Percentiles rank a stretch among this genome's conserved stretches.
Conservation (phyloP, 495 filamentous ascomycete species). For the Aspergillus affinis region DNA sequence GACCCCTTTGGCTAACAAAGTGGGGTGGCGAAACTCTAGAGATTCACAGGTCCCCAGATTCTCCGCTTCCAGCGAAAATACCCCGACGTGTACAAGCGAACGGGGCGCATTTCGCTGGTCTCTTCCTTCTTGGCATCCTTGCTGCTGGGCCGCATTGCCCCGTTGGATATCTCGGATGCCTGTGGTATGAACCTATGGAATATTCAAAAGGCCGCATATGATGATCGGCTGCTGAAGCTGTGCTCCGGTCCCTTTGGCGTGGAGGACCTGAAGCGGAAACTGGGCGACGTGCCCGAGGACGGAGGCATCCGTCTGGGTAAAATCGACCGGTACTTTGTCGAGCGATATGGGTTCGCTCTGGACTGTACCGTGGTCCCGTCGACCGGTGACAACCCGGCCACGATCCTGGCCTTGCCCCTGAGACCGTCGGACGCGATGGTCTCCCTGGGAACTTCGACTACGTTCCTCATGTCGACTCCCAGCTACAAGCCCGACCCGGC, state of each 20-base stretch:
- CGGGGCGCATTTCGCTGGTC: slow-evolving; percentile 84
- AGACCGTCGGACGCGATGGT: slow-evolving; percentile 88
- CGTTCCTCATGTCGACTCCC: slow-evolving; percentile 93
- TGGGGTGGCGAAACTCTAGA: slow-evolving; percentile 45
- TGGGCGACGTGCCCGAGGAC: slow-evolving; percentile 76
- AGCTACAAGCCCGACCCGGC: slow-evolving; percentile 83
- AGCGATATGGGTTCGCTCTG: slow-evolving; percentile 72
- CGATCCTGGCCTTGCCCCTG: slow-evolving; percentile 86
- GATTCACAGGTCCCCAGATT: slow-evolving; percentile 98
- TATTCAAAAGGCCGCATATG: slow-evolving; percentile 70
- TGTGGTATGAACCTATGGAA: slow-evolving; percentile 98
- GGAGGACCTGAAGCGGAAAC: slow-evolving; percentile 69
- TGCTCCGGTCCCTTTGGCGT: slow-evolving; percentile 70
- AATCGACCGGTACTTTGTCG: slow-evolving; percentile 72
- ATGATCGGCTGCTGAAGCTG: slow-evolving; percentile 69
- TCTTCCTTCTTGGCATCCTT: slow-evolving; percentile 94
- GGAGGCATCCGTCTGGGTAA: slow-evolving; percentile 75
- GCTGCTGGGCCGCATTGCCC: slow-evolving; percentile 81
- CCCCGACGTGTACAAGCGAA: slow-evolving; percentile 76
- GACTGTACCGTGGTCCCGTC: slow-evolving; percentile 78
- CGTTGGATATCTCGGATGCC: slow-evolving; percentile 91
- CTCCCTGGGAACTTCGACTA: slow-evolving; percentile 90
- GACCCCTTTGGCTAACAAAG: not conserved
- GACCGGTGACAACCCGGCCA: slow-evolving; percentile 95
- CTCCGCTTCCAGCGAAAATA: slow-evolving; percentile 77